Evolutionary conservation across 2,329 filamentous ascomycete genomes (phyloP).

Genomic region (Chrysoporthe austroafricana): DNA sequence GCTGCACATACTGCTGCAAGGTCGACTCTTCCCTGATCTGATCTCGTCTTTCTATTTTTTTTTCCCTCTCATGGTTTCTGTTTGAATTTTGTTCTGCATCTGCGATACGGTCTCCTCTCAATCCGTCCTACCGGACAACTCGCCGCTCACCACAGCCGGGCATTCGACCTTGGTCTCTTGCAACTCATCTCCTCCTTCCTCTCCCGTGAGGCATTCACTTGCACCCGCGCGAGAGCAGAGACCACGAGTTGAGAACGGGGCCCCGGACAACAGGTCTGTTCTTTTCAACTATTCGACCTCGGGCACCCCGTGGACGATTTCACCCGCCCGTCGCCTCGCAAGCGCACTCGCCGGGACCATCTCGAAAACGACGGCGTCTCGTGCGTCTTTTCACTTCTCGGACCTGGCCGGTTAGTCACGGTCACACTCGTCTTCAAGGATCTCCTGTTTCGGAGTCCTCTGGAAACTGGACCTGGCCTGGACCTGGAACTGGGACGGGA

Average conservation of each 20-base stretch:
- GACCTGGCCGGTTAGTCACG: conserved; percentile 26
- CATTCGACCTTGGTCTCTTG: conserved; percentile 23
- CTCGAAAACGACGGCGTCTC: conserved; percentile 16
- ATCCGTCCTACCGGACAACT: conserved; percentile 25
- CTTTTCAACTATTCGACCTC: conserved; percentile 15
- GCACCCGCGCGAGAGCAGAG: conserved; percentile 38
- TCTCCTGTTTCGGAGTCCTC: conserved; percentile 28
- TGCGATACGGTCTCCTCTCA: conserved; percentile 23
- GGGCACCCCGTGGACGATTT: conserved; percentile 12
- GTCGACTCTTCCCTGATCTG: conserved; percentile 21
- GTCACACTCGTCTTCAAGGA: conserved; percentile 12
- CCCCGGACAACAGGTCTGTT: conserved; percentile 14
- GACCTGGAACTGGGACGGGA: neutral
- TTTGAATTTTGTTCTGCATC: conserved; percentile 17
- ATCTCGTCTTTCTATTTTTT: conserved; percentile 40
- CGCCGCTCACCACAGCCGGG: conserved; percentile 30
- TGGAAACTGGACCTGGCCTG: conserved; percentile 8
- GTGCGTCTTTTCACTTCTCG: conserved; percentile 3
- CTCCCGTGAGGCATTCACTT: conserved; percentile 43
- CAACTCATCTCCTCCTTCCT: conserved; percentile 25
- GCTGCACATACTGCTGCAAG: conserved; percentile 37
- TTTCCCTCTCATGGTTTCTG: conserved; percentile 29
- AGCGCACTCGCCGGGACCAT: neutral
- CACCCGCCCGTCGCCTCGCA: conserved; percentile 14
- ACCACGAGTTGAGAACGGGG: conserved; percentile 32